Percentiles rank a stretch among this genome's conserved stretches.
phyloP scores from a whole-genome alignment of 225 moss, liverwort and hornwort species.

The Marchantia polymorpha region DNA sequence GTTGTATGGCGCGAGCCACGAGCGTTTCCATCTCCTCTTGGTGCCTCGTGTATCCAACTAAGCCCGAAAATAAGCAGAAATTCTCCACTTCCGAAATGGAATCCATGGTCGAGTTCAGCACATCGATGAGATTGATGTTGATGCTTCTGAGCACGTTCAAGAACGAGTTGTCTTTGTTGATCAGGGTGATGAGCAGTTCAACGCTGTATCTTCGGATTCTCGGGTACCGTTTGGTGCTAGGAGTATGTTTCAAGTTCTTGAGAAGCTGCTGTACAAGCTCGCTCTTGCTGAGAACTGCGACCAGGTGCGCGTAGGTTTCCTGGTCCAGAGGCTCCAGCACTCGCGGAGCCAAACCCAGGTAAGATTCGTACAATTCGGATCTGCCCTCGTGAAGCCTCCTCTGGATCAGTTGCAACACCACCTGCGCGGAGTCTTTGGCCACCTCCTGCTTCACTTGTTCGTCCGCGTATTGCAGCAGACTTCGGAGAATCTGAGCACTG shows the following conservation, averaged over 20 bases:
- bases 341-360: slow-evolving; percentile 30
- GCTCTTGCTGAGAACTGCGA: slow-evolving; percentile 4
- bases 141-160: slow-evolving; percentile 10
- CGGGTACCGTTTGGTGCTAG: slow-evolving; percentile 39
- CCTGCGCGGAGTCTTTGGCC: not conserved
- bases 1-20: slow-evolving; percentile 6
- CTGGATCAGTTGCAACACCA: slow-evolving; percentile 4
- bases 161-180: slow-evolving; percentile 17
- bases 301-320: not conserved
- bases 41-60: slow-evolving; percentile 14
- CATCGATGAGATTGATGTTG: not conserved
- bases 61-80: slow-evolving; percentile 29
- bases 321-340: slow-evolving; percentile 5
- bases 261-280: slow-evolving; percentile 27
- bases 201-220: slow-evolving; percentile 39
- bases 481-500: slow-evolving; percentile 40
- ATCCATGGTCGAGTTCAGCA: slow-evolving; percentile 13
- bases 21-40: slow-evolving; percentile 19
- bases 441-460: slow-evolving; percentile 14
- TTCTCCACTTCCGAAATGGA: slow-evolving; percentile 28
- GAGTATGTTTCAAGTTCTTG: slow-evolving; percentile 35
- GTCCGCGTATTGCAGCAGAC: slow-evolving; percentile 20
- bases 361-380: slow-evolving; percentile 31
- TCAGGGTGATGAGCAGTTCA: slow-evolving; percentile 33
- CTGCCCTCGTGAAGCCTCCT: not conserved